Conservation (phyloP, 1,139 yeast genomes). For the Arxiozyma slooffiae region DNA sequence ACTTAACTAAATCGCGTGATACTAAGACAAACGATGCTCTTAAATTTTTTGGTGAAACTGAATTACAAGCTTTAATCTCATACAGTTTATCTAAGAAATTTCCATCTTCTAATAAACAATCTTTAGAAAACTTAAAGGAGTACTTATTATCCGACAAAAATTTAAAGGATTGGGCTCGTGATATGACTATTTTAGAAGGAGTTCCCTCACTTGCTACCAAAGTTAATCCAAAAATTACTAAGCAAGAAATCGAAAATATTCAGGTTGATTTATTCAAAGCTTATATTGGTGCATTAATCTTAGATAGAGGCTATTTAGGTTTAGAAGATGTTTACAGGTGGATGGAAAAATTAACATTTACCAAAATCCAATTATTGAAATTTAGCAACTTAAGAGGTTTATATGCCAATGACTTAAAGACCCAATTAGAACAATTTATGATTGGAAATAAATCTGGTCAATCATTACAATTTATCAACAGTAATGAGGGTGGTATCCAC, state of each 20-base stretch:
- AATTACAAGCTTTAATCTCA: constrained; percentile 5
- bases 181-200: not conserved
- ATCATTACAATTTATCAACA: constrained; percentile 1
- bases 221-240: not conserved
- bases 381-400: constrained; percentile 4
- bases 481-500: not conserved
- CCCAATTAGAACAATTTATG: constrained; percentile 7
- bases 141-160: not conserved
- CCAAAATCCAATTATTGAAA: not conserved
- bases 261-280: constrained; percentile 5
- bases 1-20: not conserved
- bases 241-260: not conserved
- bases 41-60: constrained; percentile 3
- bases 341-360: not conserved
- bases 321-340: constrained; percentile 1
- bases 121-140: constrained; percentile 1
- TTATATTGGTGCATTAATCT: constrained; percentile 7
- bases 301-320: constrained; percentile 1
- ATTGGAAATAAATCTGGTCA: constrained; percentile 3
- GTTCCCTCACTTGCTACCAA: not conserved
- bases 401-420: constrained; percentile 4
- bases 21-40: constrained; percentile 3
- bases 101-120: constrained; percentile 3
- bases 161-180: not conserved
- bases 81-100: constrained; percentile 4